Evolutionary conservation across 805 yeast species (phyloP), one percentile per base, ranked within the genome.

Genomic region (Pichia nanzhaoensis): DNA sequence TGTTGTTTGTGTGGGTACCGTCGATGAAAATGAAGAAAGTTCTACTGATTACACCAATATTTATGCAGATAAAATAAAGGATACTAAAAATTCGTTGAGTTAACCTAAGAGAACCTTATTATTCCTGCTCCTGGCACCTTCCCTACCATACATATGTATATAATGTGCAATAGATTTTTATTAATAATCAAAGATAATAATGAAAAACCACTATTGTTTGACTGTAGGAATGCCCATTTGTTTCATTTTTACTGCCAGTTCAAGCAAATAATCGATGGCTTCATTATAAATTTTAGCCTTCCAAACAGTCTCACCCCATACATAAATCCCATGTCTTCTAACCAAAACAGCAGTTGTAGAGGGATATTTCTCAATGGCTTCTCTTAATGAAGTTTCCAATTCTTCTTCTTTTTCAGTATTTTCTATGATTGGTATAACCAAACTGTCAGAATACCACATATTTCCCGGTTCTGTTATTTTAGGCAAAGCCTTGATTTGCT

Each of bases 301-400:
- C 85, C 95, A 84, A 12, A 87, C 85, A 21, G 75, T 78, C 55
- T 83, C 87, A 20, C 97, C 97, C 97, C 97, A 91, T n/a, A 89
- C 96, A 60, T 82, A 91, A 37, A 91, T 82, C 1, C 98, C 98
- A 59, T 91, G 98, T 57, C 96, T 73, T 63, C 95, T 77, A 6
- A 91, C 97, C 43, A 91, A 69, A 1, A 91, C 88, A 0, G 97
- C 97, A 2, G 89, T 77, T 3, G 95, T 68, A 0, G 77, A 71
- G 1, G 97, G 96, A 55, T 87, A 82, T 14, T 73, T 69, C n/a
- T 54, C 61, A 44, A 90, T 77, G 0, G 89, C 83, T 46, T 73
- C 64, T 50, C 77, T 77, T 36, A 90, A 66, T 17, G 82, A 68
- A 21, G 75, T 84, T 7, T 82, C 77, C 51, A 91, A 70, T 48